Percentiles rank a stretch among this genome's conserved stretches.
Conservation (phyloP, 768 basidiomycete species). For the Suillus alpinus region DNA sequence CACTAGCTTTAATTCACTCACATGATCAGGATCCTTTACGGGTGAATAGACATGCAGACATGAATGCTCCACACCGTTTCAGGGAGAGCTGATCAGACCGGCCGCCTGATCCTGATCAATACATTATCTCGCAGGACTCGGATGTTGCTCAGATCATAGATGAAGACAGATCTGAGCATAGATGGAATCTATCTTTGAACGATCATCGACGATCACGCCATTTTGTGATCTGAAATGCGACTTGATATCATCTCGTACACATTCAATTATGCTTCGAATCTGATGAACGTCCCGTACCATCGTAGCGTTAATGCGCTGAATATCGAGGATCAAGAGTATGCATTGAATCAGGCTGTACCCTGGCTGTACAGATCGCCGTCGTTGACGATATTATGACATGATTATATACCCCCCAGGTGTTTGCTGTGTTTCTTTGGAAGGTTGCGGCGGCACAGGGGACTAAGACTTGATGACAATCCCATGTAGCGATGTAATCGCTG, state of each 20-base stretch:
- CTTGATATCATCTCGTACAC: background rate
- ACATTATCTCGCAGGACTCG: background rate
- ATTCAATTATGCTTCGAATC: background rate
- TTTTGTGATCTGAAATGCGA: background rate
- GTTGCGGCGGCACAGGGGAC: background rate
- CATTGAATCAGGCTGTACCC: background rate
- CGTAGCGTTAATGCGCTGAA: background rate
- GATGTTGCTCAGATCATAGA: background rate
- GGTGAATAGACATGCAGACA: background rate
- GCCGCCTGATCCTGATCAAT: background rate
- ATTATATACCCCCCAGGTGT: background rate
- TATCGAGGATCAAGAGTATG: background rate
- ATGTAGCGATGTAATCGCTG: background rate
- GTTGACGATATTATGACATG: background rate
- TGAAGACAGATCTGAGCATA: background rate
- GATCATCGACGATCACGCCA: background rate
- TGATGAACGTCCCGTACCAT: background rate
- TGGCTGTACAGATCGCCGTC: background rate
- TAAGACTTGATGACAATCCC: background rate
- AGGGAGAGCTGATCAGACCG: background rate
- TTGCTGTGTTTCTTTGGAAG: background rate
- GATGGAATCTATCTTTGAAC: background rate
- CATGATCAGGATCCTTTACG: conserved; percentile 12
- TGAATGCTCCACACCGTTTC: background rate
- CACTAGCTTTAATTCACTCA: conserved; percentile 17